Evolutionary conservation across 2,329 filamentous ascomycete genomes (phyloP), one percentile per base, ranked within the genome.

Genomic region (Exophiala mesophila): DNA sequence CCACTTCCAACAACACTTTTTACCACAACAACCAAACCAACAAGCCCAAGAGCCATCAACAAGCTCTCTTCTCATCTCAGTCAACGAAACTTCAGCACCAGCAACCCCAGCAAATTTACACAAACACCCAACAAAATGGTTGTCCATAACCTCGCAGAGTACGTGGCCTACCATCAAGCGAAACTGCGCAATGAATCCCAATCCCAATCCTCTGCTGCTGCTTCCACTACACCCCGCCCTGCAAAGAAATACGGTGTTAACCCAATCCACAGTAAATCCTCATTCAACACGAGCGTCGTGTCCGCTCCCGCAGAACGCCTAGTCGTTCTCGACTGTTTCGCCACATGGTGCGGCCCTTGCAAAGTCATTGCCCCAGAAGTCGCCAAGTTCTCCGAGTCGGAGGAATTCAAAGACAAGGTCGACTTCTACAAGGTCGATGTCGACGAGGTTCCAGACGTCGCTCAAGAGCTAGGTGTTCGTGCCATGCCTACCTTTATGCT

Each of bases 311-410:
- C 61, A 51, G 67, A 79, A 59, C 73, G 73, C 39, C 65, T 85
- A 52, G 77, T 94, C 56, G 70, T 96, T 48, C 71, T 97, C 59
- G 90, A 97, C 72, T 88, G 80, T 71, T 88, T 84, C 66, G 89
- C 89, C 43, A 80, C 73, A 50, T 96, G 89, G 89, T 97, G 90
- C 73, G 88, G 88, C 47, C 90, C 90, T 47, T 97, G 90, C 83
- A 95, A 89, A 74, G 76, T 82, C 58, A 92, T 96, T 59, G 79
- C 88, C 13, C 90, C 89, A 46, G 67, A 80, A 50, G 71, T 95
- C 44, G 47, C 40, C 36, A 47, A 51, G 33, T 47, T 54, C 49
- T 75, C 74, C 56, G 74, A 82, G 76, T 83, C 67, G 62, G 78
- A 53, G 58, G 64, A 82, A 31, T 63, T 68, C 45, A 78, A 77